Evolutionary conservation across 495 filamentous ascomycete species (phyloP), one percentile per base, ranked within the genome.

Genomic region (Xylaria sp.): DNA sequence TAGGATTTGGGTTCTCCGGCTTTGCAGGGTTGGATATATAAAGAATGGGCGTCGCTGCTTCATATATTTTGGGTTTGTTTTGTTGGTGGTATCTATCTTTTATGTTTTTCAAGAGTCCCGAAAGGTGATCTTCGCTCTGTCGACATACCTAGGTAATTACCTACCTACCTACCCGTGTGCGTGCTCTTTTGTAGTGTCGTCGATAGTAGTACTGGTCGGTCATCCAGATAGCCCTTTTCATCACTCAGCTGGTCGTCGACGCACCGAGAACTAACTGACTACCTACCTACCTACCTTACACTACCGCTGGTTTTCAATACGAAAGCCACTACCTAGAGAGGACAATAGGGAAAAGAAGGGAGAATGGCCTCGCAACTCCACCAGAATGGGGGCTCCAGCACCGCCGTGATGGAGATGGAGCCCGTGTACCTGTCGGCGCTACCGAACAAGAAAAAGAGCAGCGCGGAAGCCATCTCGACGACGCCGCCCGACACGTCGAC

Each of bases 371-470:
- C 69, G 29, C 74, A 46, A 26, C 35, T 63, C 29, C 71, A 73
- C 21, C 72, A 73, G 17, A 74, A 72, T 55, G 66, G 72, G 11
- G 48, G 71, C 63, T 74, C 74, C 50, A 72, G 71, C 53, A 77
- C 77, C 46, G 72, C 73, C 6, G 75, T 76, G 48, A 63, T 77
- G 48, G 75, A 78, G 71, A 15, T 73, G 52, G 72, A 78, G 71
- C 37, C 61, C 1, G 31, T 64, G 26, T 78, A 72, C 43, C 21
- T 73, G 35, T 46, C 68, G 15, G 19, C 71, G 3, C 55, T 70
- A 15, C 40, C 75, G 35, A 33, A n/a, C n/a, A n/a, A 44, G 58
- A 74, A 71, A 15, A 67, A 63, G 31, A 48, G 71, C 9, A 33
- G 24, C 40, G 48, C 8, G 37, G 63, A 12, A 17, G 21, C 35